Conservation (phyloP, 2,329 filamentous ascomycete genomes). For the Cordyceps farinosa region DNA sequence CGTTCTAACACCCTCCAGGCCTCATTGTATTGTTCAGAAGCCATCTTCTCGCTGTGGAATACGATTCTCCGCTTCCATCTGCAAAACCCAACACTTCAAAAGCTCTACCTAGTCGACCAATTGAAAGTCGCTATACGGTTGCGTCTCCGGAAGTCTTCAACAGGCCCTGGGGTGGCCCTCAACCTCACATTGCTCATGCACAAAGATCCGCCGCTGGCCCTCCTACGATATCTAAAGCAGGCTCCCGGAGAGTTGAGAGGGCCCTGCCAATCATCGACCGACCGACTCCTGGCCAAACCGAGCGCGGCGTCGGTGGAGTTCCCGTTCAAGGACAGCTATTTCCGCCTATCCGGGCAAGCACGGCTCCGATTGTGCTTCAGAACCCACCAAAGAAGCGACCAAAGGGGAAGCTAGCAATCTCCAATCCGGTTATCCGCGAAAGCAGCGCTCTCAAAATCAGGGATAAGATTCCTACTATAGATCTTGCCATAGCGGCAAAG, state of each 20-base stretch:
- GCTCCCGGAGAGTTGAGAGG: slow-evolving; percentile 1
- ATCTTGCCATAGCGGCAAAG: slow-evolving; percentile 45
- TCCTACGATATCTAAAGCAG: background rate
- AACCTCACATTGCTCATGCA: background rate
- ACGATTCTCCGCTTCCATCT: background rate
- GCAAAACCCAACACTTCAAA: background rate
- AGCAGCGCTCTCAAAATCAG: slow-evolving; percentile 37
- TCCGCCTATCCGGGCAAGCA: slow-evolving; percentile 36
- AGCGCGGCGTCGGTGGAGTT: slow-evolving; percentile 36
- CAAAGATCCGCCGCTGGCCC: background rate
- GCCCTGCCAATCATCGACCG: slow-evolving; percentile 37
- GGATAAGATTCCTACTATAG: slow-evolving; percentile 46
- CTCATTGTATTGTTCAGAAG: slow-evolving; percentile 6
- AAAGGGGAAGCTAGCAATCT: slow-evolving; percentile 44
- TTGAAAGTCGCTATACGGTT: background rate
- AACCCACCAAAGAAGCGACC: slow-evolving; percentile 27
- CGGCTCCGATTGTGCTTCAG: slow-evolving; percentile 22
- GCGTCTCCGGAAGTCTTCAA: background rate
- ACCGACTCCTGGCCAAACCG: slow-evolving; percentile 35
- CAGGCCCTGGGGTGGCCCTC: background rate
- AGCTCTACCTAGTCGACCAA: slow-evolving; percentile 5
- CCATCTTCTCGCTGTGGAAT: background rate
- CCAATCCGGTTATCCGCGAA: slow-evolving; percentile 43
- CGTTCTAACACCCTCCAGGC: background rate
- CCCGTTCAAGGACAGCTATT: slow-evolving; percentile 41